Base-by-base conservation (phyloP, 768 basidiomycete species). In the Gloeophyllum trabeum region DNA sequence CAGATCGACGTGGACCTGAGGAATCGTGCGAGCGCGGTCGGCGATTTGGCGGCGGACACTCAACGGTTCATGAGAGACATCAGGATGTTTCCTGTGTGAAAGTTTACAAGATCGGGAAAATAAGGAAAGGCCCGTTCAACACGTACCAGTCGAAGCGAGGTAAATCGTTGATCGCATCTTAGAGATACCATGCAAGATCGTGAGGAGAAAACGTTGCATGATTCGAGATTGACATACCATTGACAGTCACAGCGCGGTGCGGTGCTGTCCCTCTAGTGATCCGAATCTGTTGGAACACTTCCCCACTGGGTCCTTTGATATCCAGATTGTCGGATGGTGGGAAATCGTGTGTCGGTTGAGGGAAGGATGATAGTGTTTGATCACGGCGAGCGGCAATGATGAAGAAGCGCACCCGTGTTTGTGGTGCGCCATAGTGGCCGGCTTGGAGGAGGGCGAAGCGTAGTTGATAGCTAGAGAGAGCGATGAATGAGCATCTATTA, bases 81-180 rank as follows among this genome's bases (percentile, higher is more conserved):
- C n/a, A 12, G 41, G 35, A n/a, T 51, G 42, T 5, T 51, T 20
- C 1, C 47, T 41, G 18, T 59, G 61, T 0, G 38, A 21, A 16
- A 61, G 50, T 10, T 32, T 32, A 32, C 28, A 10, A 32, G 16
- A 32, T 32, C 16, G 10, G 28, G 16, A 32, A 10, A 32, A 32
- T 16, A 32, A 32, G 28, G 28, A 10, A 16, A 32, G 16, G 28
- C n/a, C n/a, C 16, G 16, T 30, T 16, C 28, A 30, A 30, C 7
- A 46, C 64, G 6, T 53, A 85, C 87, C 84, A 89, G 43, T 90
- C 80, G 54, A 81, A 90, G 3, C 57, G 67, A 2, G 73, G 76
- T 6, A 90, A 62, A 54, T 90, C 87, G 2, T 69, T 62, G 39
- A 89, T 85, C 1, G 86, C 83, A 53, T 87, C 84, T 18, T 73